Conservation (phyloP, 2,329 filamentous ascomycete species). For the Sclerotinia borealis region DNA sequence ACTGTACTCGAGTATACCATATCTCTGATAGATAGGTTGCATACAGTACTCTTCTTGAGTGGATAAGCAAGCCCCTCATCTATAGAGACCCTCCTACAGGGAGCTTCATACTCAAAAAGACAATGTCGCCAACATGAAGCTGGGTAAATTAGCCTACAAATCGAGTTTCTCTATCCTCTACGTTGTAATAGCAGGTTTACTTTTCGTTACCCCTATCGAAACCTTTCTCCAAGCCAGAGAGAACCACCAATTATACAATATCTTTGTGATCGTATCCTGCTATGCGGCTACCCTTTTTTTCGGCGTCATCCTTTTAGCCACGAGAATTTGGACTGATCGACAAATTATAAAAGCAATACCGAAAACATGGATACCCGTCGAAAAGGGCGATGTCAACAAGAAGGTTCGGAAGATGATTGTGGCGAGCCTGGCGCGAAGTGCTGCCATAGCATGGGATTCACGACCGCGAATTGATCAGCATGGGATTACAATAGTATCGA, state of each 20-base stretch:
- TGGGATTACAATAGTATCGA: slow-evolving; percentile 27
- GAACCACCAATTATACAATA: slow-evolving; percentile 65
- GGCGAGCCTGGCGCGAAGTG: slow-evolving; percentile 67
- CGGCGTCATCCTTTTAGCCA: slow-evolving; percentile 70
- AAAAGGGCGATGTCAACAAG: slow-evolving; percentile 74
- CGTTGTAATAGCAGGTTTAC: slow-evolving; percentile 63
- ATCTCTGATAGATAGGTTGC: too few species aligned
- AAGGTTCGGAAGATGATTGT: slow-evolving; percentile 71
- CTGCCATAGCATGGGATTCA: slow-evolving; percentile 72
- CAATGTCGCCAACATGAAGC: slow-evolving; percentile 10
- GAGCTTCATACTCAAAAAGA: slow-evolving; percentile 9
- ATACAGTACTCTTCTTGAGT: too few species aligned
- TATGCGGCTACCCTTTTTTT: slow-evolving; percentile 69
- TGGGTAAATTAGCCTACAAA: not conserved
- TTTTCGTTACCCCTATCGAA: slow-evolving; percentile 76
- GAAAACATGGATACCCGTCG: slow-evolving; percentile 77
- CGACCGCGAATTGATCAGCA: slow-evolving; percentile 53
- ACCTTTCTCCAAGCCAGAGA: slow-evolving; percentile 69
- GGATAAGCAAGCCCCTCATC: slow-evolving; percentile 7
- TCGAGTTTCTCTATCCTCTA: slow-evolving; percentile 4
- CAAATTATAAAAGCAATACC: slow-evolving; percentile 76
- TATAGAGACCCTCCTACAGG: slow-evolving; percentile 8
- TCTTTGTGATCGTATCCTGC: slow-evolving; percentile 71
- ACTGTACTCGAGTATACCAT: too few species aligned
- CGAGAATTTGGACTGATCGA: slow-evolving; percentile 81